Percentiles rank a stretch among this genome's conserved stretches.
phyloP scores from a whole-genome alignment of 179 eudicot species.

The Sideroxylon spinosum region DNA sequence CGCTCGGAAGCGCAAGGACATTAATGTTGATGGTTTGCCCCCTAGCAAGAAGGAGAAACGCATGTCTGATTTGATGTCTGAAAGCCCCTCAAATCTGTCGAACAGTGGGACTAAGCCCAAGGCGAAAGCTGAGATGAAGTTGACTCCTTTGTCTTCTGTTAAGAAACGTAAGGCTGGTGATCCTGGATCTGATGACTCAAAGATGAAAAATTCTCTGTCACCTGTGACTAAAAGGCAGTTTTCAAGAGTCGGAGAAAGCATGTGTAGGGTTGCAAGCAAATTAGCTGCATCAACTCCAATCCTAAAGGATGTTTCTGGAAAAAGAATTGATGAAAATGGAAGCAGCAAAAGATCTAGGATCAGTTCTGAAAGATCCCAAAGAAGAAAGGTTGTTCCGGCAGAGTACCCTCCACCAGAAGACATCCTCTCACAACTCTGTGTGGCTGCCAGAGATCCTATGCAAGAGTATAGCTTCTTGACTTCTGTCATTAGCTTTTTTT shows the following conservation, averaged over 20 bases:
- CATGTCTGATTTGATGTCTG: constrained; percentile 29
- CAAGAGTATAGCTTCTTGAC: constrained; percentile 25
- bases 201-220: constrained; percentile 20
- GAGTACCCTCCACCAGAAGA: constrained; percentile 34
- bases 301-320: constrained; percentile 21
- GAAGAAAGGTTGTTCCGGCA: constrained; percentile 23
- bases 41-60: constrained; percentile 33
- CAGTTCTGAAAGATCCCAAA: constrained; percentile 25
- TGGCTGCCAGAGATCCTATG: constrained; percentile 53
- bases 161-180: constrained; percentile 28
- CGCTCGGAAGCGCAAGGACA: constrained; percentile 35
- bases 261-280: constrained; percentile 54
- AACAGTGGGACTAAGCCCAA: constrained; percentile 21
- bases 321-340: constrained; percentile 21
- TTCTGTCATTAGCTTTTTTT: constrained; percentile 33
- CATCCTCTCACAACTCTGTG: constrained; percentile 45
- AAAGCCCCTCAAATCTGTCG: constrained; percentile 18
- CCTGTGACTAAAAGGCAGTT: constrained; percentile 21
- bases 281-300: constrained; percentile 39
- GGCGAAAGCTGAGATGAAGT: constrained; percentile 20
- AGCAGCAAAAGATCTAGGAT: constrained; percentile 27
- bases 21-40: constrained; percentile 20
- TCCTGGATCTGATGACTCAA: constrained; percentile 20
- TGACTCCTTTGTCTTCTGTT: constrained; percentile 18
- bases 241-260: constrained; percentile 57